Percentiles rank a stretch among this genome's conserved stretches.
Conservation (phyloP, 192 early-diverging fungal species). For the Entomortierella lignicola region DNA sequence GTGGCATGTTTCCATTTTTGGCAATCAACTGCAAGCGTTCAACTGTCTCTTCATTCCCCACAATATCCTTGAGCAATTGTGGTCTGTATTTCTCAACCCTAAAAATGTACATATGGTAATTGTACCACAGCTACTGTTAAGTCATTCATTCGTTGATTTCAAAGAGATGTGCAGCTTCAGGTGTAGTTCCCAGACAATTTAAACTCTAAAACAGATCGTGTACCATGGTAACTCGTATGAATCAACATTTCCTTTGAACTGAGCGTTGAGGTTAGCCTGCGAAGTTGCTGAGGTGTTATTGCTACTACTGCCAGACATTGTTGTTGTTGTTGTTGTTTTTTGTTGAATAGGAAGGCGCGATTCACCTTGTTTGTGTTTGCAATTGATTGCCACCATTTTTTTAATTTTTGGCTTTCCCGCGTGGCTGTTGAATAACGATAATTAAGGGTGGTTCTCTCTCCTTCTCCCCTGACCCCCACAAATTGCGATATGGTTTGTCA, state of each 20-base stretch:
- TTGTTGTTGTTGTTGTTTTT: not conserved
- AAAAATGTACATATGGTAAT: not conserved
- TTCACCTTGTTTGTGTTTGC: not conserved
- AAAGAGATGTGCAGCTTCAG: not conserved
- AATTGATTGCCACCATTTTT: slow-evolving; percentile 13
- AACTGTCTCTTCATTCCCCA: slow-evolving; percentile 95
- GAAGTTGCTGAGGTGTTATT: slow-evolving; percentile 35
- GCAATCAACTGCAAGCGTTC: slow-evolving; percentile 87
- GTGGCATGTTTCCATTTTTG: slow-evolving; percentile 93
- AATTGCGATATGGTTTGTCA: no score
- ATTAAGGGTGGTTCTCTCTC: not conserved
- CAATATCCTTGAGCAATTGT: slow-evolving; percentile 84
- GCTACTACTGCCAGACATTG: slow-evolving; percentile 35
- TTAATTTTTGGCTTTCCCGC: not conserved
- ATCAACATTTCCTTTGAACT: slow-evolving; percentile 63
- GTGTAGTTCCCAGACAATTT: no score
- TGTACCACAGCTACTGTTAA: not conserved
- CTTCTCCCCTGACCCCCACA: not conserved
- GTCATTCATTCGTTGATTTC: not conserved
- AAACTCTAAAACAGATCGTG: not conserved
- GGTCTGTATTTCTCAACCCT: slow-evolving; percentile 98
- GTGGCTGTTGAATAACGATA: not conserved
- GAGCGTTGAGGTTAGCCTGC: slow-evolving; percentile 31
- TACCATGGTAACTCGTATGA: slow-evolving; percentile 67
- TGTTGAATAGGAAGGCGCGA: not conserved